Evolutionary conservation across 1,284 basidiomycete species (phyloP).

Genomic region (Trametes versicolor): DNA sequence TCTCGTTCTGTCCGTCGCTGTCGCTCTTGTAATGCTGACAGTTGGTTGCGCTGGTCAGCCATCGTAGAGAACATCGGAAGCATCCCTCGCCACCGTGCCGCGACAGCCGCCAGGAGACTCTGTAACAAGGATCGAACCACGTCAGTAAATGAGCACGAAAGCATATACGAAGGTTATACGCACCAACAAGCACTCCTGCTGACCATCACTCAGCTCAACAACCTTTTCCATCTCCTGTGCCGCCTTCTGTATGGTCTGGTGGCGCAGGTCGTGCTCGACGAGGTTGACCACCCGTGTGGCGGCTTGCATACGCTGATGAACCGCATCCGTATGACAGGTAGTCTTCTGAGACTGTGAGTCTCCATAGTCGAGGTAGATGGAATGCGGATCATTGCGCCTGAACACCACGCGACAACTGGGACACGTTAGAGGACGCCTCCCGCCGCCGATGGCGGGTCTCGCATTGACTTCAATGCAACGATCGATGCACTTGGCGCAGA

Average conservation of each 20-base stretch:
- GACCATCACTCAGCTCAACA: conserved; percentile 20
- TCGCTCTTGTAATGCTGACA: neutral
- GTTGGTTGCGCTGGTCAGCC: conserved; percentile 8
- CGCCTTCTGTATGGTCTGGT: conserved; percentile 27
- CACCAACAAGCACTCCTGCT: conserved; percentile 25
- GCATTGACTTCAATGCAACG: neutral
- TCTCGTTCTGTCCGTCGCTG: conserved; percentile 2
- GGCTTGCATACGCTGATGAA: conserved; percentile 20
- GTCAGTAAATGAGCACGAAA: no score
- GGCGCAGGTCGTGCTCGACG: conserved; percentile 18
- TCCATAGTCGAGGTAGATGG: conserved; percentile 25
- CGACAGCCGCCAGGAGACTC: conserved; percentile 27
- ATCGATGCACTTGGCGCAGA: conserved; percentile 21
- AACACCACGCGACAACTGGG: conserved; percentile 26
- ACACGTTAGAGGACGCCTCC: conserved; percentile 5
- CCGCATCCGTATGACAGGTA: conserved; percentile 15
- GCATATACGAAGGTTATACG: no score
- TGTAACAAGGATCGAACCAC: neutral
- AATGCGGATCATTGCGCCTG: conserved; percentile 11
- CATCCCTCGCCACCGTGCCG: conserved; percentile 29
- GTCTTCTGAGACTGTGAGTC: conserved; percentile 9
- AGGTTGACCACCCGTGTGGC: conserved; percentile 13
- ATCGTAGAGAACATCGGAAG: conserved; percentile 17
- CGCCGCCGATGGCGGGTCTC: neutral
- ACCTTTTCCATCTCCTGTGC: conserved; percentile 29